Base-by-base conservation (phyloP, 306 rosid species). In the Prunus mongolica region DNA sequence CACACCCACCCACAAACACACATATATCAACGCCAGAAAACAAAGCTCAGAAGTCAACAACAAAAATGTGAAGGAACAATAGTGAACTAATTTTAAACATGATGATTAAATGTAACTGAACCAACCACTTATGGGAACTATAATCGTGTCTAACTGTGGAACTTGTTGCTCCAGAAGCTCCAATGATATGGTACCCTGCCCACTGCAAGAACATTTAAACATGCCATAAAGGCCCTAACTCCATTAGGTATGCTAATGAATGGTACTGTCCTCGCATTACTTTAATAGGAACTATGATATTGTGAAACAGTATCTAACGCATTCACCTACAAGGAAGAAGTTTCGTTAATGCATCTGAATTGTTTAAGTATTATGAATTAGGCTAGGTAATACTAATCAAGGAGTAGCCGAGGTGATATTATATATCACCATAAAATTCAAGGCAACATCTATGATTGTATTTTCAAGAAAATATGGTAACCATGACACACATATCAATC, bases 41-140 rank as follows among this genome's bases (percentile, higher is more conserved):
- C 27, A 24, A 55, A 49, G 62, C 47, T 19, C 16, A 28, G 12
- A 24, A 3, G 18, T 28, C 64, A 69, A 73, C 30, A 45, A 57
- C 34, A 7, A 30, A 47, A 63, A 55, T 4, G 13, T 19, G 65
- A 57, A 77, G 65, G 69, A 25, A 44, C 69, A 45, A 63, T 67
- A 61, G 20, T 49, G 11, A 71, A 50, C 51, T 13, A 64, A 70
- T 28, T 41, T 45, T 66, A 44, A 73, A 28, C n/a, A 76, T 75
- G 76, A 51, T 55, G 69, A 45, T 14, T 16, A 46, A 70, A 71
- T 38, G 77, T 3, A 12, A 56, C 38, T 62, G n/a, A 69, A 89
- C 94, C 52, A 75, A 94, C 98, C 97, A 77, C 97, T 94, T 74
- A 94, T 90, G 66, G 97, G 97, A 30, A 86, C 97, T 41, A 91